phyloP scores from a whole-genome alignment of 1,284 basidiomycete genomes.

The Marasmius fiardii region DNA sequence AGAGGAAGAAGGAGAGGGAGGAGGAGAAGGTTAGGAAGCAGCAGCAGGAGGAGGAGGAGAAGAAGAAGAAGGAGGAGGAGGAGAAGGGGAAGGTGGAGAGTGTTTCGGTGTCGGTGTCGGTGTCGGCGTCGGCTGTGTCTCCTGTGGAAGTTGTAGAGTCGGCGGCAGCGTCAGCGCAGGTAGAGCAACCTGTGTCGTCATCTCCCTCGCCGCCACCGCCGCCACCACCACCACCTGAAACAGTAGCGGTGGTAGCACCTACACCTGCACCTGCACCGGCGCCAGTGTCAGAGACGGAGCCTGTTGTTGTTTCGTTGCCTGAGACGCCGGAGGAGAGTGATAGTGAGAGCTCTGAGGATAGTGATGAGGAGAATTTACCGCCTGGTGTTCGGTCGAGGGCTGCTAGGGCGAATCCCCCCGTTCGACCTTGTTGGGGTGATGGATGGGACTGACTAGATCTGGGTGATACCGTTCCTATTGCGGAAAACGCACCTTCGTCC shows the following conservation, averaged over 20 bases:
- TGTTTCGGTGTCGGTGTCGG: constrained; percentile 7
- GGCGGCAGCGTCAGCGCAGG: not conserved
- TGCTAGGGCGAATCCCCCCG: not conserved
- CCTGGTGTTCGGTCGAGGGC: not conserved
- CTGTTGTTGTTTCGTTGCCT: not conserved
- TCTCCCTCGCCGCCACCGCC: not conserved
- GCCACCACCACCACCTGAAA: not conserved
- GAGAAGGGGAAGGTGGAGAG: constrained; percentile 29
- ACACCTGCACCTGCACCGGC: constrained; percentile 4
- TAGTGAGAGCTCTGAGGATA: not conserved
- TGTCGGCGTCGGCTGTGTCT: not conserved
- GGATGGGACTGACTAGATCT: not conserved
- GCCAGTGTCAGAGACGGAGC: not conserved
- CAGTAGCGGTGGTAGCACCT: constrained; percentile 8
- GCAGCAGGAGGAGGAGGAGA: constrained; percentile 33
- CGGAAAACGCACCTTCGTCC: not conserved
- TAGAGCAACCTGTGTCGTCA: too few relatives aligned
- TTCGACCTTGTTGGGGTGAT: not conserved
- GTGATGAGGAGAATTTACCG: constrained; percentile 1
- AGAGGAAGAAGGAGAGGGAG: constrained; percentile 38
- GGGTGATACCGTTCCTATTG: not conserved
- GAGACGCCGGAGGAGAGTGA: not conserved
- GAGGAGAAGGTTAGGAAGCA: constrained; percentile 43
- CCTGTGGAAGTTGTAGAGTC: not conserved
- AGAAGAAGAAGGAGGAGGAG: constrained; percentile 24